phyloP scores from a whole-genome alignment of 31 red algal species.

The Asparagopsis taxiformis region DNA sequence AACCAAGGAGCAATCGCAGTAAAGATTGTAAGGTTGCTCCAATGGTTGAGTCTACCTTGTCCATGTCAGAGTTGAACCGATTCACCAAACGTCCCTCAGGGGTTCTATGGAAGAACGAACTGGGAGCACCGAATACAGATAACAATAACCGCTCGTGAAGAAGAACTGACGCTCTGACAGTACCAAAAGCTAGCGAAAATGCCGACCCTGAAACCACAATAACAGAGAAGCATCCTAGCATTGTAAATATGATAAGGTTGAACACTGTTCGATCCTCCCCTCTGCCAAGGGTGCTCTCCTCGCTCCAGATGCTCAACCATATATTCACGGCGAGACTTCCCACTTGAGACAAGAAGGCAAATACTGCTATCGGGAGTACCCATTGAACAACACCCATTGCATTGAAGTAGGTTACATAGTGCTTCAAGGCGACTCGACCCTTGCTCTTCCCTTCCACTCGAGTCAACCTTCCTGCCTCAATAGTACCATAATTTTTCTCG shows the following conservation, averaged over 20 bases:
- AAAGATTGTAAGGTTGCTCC: slow-evolving; percentile 52
- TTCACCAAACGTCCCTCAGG: slow-evolving; percentile 91
- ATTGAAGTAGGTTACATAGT: slow-evolving; percentile 62
- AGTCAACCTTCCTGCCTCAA: slow-evolving; percentile 57
- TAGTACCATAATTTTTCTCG: slow-evolving; percentile 24
- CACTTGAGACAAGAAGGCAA: slow-evolving; percentile 27
- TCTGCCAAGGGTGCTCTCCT: slow-evolving; percentile 11
- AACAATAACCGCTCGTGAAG: slow-evolving; percentile 79
- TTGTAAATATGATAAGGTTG: slow-evolving; percentile 47
- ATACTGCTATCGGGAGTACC: slow-evolving; percentile 26
- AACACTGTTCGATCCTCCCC: slow-evolving; percentile 1
- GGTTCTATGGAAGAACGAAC: slow-evolving; percentile 86
- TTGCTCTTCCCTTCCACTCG: slow-evolving; percentile 54
- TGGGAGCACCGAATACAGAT: slow-evolving; percentile 86
- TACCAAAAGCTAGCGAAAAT: slow-evolving; percentile 58
- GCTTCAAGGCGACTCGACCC: slow-evolving; percentile 53
- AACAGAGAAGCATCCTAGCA: slow-evolving; percentile 45
- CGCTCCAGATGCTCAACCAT: slow-evolving; percentile 75
- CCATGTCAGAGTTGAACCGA: slow-evolving; percentile 87
- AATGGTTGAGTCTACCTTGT: slow-evolving; percentile 84
- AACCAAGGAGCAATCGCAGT: slow-evolving; percentile 18
- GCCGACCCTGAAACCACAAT: slow-evolving; percentile 12
- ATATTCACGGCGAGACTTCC: slow-evolving; percentile 47
- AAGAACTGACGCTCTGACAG: slow-evolving; percentile 72
- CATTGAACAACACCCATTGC: slow-evolving; percentile 54